Base-by-base conservation (phyloP, 164 flowering plant species). In the Piper longum region DNA sequence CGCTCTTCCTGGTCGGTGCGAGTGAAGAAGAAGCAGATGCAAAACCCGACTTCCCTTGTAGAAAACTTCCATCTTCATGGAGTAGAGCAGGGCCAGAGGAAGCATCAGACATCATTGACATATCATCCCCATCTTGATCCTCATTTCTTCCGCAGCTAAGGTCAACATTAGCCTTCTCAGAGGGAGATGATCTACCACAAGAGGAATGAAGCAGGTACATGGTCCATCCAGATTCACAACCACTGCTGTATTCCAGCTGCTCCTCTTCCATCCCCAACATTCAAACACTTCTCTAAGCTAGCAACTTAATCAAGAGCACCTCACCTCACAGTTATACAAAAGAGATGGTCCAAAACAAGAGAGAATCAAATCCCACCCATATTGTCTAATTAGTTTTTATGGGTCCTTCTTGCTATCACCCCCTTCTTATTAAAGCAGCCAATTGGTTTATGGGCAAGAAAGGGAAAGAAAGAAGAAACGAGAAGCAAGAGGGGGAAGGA, bases 51-150 rank as follows among this genome's bases (percentile, higher is more conserved):
- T 70, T 62, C 64, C 79, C 62, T 72, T 51, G 36, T n/a, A 69
- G 71, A 61, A 73, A 7, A 75, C 73, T 44, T 83, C 83, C 52
- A 9, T 76, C 78, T 52, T 82, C 80, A 18, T 70, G 75, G 55
- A 77, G 73, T 72, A 80, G 80, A 39, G 87, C 82, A 65, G 92
- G 97, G 5, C 92, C 95, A 11, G 97, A 90, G 16, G 97, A 90
- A 16, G 97, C 97, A 79, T 90, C 97, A 59, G 97, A 91, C 44
- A 91, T 81, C 97, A 91, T 88, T 4, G 97, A 90, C 58, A 83
- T 66, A 67, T 83, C 89, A 62, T 83, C 89, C 61, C 82, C 86
- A n/a, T 71, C 78, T 1, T 74, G 73, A 16, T 74, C 74, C 36
- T 59, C 66, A 17, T 63, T 48, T 4, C 52, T 2, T 42, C 42